Evolutionary conservation across 768 basidiomycete genomes (phyloP), one percentile per base, ranked within the genome.

Genomic region (Dentipellis fragilis): DNA sequence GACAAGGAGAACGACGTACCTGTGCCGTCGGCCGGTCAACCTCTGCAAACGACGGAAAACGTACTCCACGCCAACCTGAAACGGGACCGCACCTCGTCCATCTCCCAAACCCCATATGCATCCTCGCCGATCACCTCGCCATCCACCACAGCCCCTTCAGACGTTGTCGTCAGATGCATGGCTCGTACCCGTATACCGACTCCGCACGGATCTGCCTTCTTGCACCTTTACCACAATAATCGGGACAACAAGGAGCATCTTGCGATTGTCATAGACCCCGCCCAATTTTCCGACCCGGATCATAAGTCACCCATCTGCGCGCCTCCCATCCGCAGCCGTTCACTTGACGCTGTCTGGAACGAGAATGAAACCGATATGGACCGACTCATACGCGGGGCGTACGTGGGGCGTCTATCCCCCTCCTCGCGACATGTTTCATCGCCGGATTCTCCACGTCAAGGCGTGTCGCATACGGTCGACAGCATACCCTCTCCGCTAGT

Each of bases 151-250:
- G 29, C 29, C 29, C 29, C 29, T 6, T 29, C 29, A 29, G 71
- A 70, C 54, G 70, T 89, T n/a, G 74, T 83, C 55, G 89, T 97
- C 29, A 85, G 83, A 68, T 99, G 96, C 69, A 91, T 95, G 84
- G 96, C 93, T 11, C 88, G 96, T 55, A 97, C 96, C 3, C 87
- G 96, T 55, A 90, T 98, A 67, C 96, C 96, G 42, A 99, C 96
- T 0, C 90, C 91, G 0, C 91, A 98, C 63, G 95, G 94, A 5
- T 84, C 89, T 11, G 83, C 86, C 16, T 97, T 97, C 72, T 77
- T 98, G 10, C 93, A 98, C 64, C 73, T 98, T 54, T 98, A 98
- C 72, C 91, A 93, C 69, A 98, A 96, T 68, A 89, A 85, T 63
- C 81, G 78, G 53, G 96, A 98, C 72, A 74, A 67, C 67, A 98